Conservation (phyloP, 495 filamentous ascomycete species). For the Hypoxylon crocopeplum region DNA sequence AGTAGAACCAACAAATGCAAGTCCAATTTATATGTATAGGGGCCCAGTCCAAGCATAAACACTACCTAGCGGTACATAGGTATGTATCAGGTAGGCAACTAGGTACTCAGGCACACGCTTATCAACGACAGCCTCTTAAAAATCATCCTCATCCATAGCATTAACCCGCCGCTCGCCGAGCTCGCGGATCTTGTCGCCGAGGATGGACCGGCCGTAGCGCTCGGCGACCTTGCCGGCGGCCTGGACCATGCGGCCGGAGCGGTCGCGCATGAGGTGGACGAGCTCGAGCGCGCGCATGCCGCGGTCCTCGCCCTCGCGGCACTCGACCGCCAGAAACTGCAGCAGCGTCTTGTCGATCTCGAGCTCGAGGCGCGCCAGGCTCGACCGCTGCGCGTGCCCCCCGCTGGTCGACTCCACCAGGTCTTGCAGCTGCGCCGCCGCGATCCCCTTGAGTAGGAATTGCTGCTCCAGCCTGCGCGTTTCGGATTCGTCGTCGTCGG, state of each 20-base stretch:
- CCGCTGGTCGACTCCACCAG: conserved; percentile 66
- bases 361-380: conserved; percentile 72
- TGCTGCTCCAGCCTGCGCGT: conserved; percentile 69
- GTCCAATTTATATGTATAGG: no score
- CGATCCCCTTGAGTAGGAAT: conserved; percentile 76
- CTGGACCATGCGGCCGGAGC: conserved; percentile 82
- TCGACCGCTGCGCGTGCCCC: conserved; percentile 66
- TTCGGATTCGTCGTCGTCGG: conserved; percentile 47
- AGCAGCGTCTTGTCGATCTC: conserved; percentile 87
- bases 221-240: conserved; percentile 83
- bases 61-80: no score
- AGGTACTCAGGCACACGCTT: no score
- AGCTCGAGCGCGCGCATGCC: conserved; percentile 93
- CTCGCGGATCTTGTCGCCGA: conserved; percentile 88
- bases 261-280: conserved; percentile 78
- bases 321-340: conserved; percentile 89
- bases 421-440: conserved; percentile 74
- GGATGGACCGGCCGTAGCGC: conserved; percentile 74
- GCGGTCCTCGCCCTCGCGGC: conserved; percentile 86
- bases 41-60: no score
- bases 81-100: no score
- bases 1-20: not conserved
- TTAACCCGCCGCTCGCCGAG: conserved; percentile 69
- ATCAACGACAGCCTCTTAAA: not conserved
- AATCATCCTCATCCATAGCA: conserved; percentile 60